Evolutionary conservation across 192 early-diverging fungal species (phyloP), one percentile per base, ranked within the genome.

Genomic region (Coemansia sp.): DNA sequence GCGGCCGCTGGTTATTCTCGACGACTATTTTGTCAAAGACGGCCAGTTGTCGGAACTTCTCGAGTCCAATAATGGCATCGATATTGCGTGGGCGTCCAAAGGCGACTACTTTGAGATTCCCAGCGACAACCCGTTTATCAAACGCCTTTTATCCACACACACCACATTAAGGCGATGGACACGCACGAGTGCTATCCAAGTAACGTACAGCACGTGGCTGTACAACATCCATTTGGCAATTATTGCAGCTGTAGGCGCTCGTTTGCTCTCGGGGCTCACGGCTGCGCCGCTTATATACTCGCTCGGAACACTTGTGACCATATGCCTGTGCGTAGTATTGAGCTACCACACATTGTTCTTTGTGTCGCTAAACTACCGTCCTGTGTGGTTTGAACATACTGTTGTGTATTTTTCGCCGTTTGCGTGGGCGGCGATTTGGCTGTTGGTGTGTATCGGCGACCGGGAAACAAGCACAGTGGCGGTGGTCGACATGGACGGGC

Each of bases 341-440:
- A 66, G 55, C 39, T 81, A 73, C 69, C 78, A 81, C 38, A 35
- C 73, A 38, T 9, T 64, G 18, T 81, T 75, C 54, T 75, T 75
- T 50, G 41, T 75, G 1, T 56, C 78, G 9, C 43, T 81, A 6
- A 75, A 81, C 39, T 75, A 66, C 54, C 48, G 27, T 16, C 74
- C 71, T 1, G 24, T 13, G 39, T 75, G 66, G 73, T 81, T 75
- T 23, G 78, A 73, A 54, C 56, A 50, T 6, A 68, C 70, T 0
- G 73, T 75, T 11, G 47, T 81, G 11, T 69, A 66, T 53, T 67
- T 69, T 32, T 81, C 78, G 62, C 78, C 78, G n/a, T 75, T 81
- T 45, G 78, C 78, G 12, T 75, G 74, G 73, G 78, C 73, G 8
- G 69, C 69, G 9, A 66, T 73, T 12, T 81, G 74, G 73, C 55